A percentile compares a stretch with the other conserved stretches of the same genome.
phyloP scores from a whole-genome alignment of 2,329 filamentous ascomycete species.

The Falciphora oryzae region DNA sequence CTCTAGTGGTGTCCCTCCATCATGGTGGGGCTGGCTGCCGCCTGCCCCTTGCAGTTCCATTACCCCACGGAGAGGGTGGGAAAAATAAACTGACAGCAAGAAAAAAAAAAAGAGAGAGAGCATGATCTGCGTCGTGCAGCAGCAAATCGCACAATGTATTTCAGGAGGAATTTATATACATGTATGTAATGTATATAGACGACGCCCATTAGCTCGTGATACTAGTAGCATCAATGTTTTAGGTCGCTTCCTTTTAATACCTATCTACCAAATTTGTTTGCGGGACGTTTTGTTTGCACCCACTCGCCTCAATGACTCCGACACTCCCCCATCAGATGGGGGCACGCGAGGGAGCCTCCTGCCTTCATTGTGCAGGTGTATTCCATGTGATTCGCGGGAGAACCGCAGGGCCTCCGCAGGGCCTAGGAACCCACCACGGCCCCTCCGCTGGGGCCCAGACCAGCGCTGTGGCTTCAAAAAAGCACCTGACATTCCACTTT shows the following conservation, averaged over 20 bases:
- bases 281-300: background rate
- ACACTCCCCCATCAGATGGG: background rate
- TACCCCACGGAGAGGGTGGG: background rate
- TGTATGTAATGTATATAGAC: no score
- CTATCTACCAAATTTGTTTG: background rate
- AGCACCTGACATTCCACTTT: conserved; percentile 23
- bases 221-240: no score
- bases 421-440: background rate
- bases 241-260: background rate
- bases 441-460: background rate
- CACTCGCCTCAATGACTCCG: background rate
- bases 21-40: background rate
- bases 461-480: conserved; percentile 4
- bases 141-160: no score
- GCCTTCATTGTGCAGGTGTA: background rate
- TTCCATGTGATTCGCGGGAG: background rate
- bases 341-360: background rate
- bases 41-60: background rate
- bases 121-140: no score
- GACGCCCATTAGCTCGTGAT: no score
- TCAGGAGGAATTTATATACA: no score
- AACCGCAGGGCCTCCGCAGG: background rate
- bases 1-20: background rate
- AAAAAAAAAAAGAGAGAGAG: no score
- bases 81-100: background rate